Evolutionary conservation across 768 basidiomycete species (phyloP).

Genomic region (Strobilomyces confusus): DNA sequence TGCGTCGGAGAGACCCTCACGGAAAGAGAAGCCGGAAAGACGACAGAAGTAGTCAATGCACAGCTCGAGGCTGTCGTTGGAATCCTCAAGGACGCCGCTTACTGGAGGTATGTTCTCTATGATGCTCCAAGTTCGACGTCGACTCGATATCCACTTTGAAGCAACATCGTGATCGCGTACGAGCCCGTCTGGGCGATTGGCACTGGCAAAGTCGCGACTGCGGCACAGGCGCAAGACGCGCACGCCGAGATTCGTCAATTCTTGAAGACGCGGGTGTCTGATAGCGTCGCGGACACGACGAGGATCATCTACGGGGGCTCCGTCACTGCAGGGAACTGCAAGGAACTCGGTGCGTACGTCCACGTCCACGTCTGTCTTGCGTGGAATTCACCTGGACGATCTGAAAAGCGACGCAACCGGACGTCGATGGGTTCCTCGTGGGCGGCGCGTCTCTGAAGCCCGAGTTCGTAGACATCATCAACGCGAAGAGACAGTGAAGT

Average conservation of each 20-base stretch:
- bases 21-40: constrained; percentile 78
- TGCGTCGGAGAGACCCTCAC: constrained; percentile 94
- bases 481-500: constrained; percentile 42
- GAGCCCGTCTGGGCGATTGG: constrained; percentile 99
- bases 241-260: constrained; percentile 81
- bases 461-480: constrained; percentile 92
- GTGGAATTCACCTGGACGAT: background rate
- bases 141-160: constrained; percentile 24
- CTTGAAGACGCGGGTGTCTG: constrained; percentile 61
- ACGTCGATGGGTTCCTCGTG: constrained; percentile 97
- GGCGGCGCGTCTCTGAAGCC: constrained; percentile 98
- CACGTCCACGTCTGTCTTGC: background rate
- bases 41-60: constrained; percentile 71
- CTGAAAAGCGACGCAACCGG: constrained; percentile 59
- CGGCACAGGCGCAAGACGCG: constrained; percentile 89
- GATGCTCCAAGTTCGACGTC: background rate
- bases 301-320: constrained; percentile 96
- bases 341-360: constrained; percentile 71
- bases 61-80: constrained; percentile 78
- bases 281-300: constrained; percentile 63
- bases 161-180: constrained; percentile 92
- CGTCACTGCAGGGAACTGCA: constrained; percentile 84
- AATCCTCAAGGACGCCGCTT: constrained; percentile 46
- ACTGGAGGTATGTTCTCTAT: constrained; percentile 71
- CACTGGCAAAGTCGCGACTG: constrained; percentile 92